Percentiles rank a stretch among this genome's conserved stretches.
phyloP scores from a whole-genome alignment of 208 protist species.

The Leishmania amazonensis region DNA sequence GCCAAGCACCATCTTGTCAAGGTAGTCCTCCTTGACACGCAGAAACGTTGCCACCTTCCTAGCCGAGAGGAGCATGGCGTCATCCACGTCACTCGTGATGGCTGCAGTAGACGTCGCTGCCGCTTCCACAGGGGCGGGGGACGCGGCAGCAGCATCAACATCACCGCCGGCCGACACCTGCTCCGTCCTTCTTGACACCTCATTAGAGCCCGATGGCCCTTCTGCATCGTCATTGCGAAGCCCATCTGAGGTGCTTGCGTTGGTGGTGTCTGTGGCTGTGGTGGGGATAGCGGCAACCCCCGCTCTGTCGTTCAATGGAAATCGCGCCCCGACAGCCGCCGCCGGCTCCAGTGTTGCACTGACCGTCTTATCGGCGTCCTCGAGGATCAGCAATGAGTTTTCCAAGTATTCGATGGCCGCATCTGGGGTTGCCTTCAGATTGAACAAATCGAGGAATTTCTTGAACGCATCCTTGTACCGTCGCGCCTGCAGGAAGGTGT shows the following conservation, averaged over 20 bases:
- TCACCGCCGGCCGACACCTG: neutral
- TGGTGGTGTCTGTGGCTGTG: neutral
- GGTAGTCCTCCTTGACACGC: slow-evolving; percentile 65
- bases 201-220: neutral
- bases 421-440: slow-evolving; percentile 48
- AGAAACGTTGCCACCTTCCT: slow-evolving; percentile 56
- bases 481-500: slow-evolving; percentile 50
- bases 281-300: neutral
- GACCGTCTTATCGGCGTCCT: slow-evolving; percentile 1
- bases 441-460: slow-evolving; percentile 76
- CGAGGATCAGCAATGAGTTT: slow-evolving; percentile 32
- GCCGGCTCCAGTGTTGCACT: slow-evolving; percentile 4
- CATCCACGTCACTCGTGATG: slow-evolving; percentile 26
- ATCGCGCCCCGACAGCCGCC: neutral
- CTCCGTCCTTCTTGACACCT: neutral
- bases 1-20: slow-evolving; percentile 79
- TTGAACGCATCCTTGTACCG: slow-evolving; percentile 74
- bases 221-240: neutral
- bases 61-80: slow-evolving; percentile 29
- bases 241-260: neutral
- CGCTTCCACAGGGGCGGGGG: neutral
- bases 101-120: neutral
- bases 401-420: slow-evolving; percentile 67
- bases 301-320: neutral
- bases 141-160: neutral